Base-by-base conservation (phyloP, 163 green algal genomes). In the Chlamydomonas reinhardtii region DNA sequence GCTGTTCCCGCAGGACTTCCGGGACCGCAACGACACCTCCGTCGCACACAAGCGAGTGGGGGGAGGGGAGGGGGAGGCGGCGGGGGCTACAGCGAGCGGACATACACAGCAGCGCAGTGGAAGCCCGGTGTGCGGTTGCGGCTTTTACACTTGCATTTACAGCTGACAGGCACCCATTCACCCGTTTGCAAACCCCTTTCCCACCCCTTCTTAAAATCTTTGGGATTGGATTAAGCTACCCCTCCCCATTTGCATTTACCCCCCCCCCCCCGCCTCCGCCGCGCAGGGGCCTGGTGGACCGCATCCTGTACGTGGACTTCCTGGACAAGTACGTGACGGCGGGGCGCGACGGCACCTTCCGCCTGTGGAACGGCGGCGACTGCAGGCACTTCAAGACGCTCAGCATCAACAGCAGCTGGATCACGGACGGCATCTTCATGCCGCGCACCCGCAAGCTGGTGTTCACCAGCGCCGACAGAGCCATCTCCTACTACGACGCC, bases 251-350 rank as follows among this genome's bases (percentile, higher is more conserved):
- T n/a, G n/a, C n/a, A 65, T 22, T 22, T 5, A 27, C 22, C 59
- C 59, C 24, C 59, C 22, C 59, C 59, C 20, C 59, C 59, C 59
- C 78, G 19, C 66, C 34, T 16, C 11, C 32, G n/a, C 17, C 20
- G 73, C 72, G 27, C 52, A 91, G 87, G 65, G 87, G 87, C n/a
- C 74, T 75, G 43, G 92, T 95, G 5, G 92, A 95, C 82, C 82
- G 83, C 29, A 27, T 96, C 4, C 90, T 92, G 65, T 94, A 92
- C 81, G 91, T 78, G 34, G 80, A 89, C 43, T 64, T 86, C 0
- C 86, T 96, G 48, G 94, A 97, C 82, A 95, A 95, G 84, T 97
- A 97, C 86, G 85, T 98, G 19, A 96, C 91, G 2, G 94, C 88
- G 70, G 92, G 91, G 2, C 87, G 91, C 3, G 94, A 97, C 74